A percentile compares a stretch with the other conserved stretches of the same genome.
These are phyloP conservation scores for Arthrocladium fulminans DNA, from an alignment of 2,329 filamentous ascomycete genomes.

Conservation along the genomic window DNA sequence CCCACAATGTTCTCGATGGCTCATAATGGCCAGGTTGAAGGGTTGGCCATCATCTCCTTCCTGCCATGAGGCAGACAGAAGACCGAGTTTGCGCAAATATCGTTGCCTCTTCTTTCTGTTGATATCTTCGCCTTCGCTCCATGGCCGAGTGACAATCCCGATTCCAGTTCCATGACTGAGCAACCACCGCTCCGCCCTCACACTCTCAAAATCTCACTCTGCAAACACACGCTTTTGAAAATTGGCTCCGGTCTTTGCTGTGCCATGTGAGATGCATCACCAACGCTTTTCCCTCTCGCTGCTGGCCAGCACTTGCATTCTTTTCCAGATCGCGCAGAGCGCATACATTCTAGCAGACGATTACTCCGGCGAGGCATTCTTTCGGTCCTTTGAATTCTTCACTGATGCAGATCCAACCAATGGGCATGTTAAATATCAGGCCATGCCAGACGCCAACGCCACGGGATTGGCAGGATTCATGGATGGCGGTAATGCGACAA, in stretches of 20 bases:
- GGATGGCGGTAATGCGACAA: conserved; percentile 27
- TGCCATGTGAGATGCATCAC: conserved; percentile 1
- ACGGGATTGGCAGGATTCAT: conserved; percentile 26
- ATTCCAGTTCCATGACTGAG: not conserved
- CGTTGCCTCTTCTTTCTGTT: not conserved
- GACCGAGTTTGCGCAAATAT: not conserved
- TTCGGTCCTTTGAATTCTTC: conserved; percentile 43
- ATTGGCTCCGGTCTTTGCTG: too few relatives aligned
- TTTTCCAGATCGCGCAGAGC: conserved; percentile 16
- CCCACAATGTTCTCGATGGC: not conserved
- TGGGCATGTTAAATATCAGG: conserved; percentile 44
- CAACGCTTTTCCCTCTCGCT: not conserved
- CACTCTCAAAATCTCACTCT: not conserved
- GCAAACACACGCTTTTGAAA: not conserved
- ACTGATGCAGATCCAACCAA: conserved; percentile 40
- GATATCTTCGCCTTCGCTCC: not conserved
- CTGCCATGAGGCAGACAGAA: not conserved
- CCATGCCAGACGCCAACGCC: conserved; percentile 31
- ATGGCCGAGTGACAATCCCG: not conserved
- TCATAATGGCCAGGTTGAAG: not conserved
- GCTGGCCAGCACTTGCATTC: conserved; percentile 5
- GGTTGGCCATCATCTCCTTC: not conserved
- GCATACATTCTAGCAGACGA: conserved; percentile 33
- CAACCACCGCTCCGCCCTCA: not conserved
- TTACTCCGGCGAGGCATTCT: conserved; percentile 41